A percentile compares a stretch with the other conserved stretches of the same genome.
These are phyloP conservation scores for Phytophthora hibernalis DNA, from an alignment of 352 stramenopile genomes.

Conservation along the genomic window DNA sequence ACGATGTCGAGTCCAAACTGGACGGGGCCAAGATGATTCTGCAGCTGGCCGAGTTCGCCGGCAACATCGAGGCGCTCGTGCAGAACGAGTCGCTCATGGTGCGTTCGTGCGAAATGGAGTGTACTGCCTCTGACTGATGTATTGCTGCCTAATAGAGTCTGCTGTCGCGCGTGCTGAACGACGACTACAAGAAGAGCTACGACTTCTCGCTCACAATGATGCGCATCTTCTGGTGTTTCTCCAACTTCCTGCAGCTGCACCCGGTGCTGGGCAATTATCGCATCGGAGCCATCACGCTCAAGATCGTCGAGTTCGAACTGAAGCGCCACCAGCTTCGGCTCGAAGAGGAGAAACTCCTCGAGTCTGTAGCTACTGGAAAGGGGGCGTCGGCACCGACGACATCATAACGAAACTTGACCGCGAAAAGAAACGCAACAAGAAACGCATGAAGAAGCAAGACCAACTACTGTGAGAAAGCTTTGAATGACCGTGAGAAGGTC, in stretches of 20 bases:
- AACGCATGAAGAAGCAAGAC: slow-evolving; percentile 93
- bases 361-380: slow-evolving; percentile 40
- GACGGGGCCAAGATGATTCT: slow-evolving; percentile 93
- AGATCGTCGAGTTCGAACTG: slow-evolving; percentile 95
- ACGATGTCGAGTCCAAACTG: slow-evolving; percentile 85
- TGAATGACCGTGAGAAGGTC: neutral
- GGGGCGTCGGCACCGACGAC: slow-evolving; percentile 19
- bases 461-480: slow-evolving; percentile 82
- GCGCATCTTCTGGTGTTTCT: slow-evolving; percentile 96
- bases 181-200: slow-evolving; percentile 95
- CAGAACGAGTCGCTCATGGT: slow-evolving; percentile 96
- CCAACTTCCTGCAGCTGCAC: slow-evolving; percentile 96
- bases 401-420: slow-evolving; percentile 73
- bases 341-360: slow-evolving; percentile 71
- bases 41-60: slow-evolving; percentile 88
- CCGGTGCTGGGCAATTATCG: slow-evolving; percentile 93
- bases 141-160: slow-evolving; percentile 51
- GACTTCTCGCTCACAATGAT: slow-evolving; percentile 96
- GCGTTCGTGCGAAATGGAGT: neutral
- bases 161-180: slow-evolving; percentile 93
- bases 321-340: slow-evolving; percentile 87
- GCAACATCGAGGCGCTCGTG: slow-evolving; percentile 93
- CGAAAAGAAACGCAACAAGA: slow-evolving; percentile 89
- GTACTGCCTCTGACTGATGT: neutral
- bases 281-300: slow-evolving; percentile 94